These are phyloP conservation scores for Corylus americana DNA, from an alignment of 306 rosid species.

Conservation along the genomic window DNA sequence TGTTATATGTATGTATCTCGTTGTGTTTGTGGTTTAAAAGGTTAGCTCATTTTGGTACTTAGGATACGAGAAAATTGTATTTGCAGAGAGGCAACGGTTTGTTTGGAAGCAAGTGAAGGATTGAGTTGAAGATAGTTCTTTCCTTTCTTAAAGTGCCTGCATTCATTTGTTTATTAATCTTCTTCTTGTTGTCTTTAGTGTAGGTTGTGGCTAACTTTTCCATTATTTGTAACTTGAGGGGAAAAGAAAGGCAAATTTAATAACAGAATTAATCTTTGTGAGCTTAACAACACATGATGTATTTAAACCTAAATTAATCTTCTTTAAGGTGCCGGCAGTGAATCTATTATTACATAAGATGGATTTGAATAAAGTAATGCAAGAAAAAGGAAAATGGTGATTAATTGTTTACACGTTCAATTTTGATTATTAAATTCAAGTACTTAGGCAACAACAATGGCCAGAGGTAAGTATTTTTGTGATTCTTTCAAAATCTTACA, in stretches of 20 bases:
- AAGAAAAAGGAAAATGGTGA: too few relatives aligned
- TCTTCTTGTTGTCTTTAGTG: not conserved
- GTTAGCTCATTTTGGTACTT: not conserved
- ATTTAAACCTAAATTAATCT: too few relatives aligned
- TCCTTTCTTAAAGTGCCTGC: not conserved
- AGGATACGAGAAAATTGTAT: not conserved
- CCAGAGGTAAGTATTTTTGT: too few relatives aligned
- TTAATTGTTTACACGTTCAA: too few relatives aligned
- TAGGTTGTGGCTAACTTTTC: not conserved
- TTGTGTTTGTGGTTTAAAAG: not conserved
- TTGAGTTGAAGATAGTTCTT: not conserved
- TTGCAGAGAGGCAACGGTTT: not conserved
- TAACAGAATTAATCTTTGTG: too few relatives aligned
- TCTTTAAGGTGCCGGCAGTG: too few relatives aligned
- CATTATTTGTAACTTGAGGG: not conserved
- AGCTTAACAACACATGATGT: too few relatives aligned
- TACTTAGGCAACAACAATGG: too few relatives aligned
- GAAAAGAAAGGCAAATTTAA: not conserved
- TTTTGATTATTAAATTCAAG: too few relatives aligned
- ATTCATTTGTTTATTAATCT: not conserved
- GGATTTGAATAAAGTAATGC: too few relatives aligned
- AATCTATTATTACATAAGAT: too few relatives aligned
- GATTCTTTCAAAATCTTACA: too few relatives aligned
- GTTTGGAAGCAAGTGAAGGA: not conserved
- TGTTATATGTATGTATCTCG: constrained; percentile 21